Evolutionary conservation across 208 protist species (phyloP).

Genomic region (Strigomonas culicis): DNA sequence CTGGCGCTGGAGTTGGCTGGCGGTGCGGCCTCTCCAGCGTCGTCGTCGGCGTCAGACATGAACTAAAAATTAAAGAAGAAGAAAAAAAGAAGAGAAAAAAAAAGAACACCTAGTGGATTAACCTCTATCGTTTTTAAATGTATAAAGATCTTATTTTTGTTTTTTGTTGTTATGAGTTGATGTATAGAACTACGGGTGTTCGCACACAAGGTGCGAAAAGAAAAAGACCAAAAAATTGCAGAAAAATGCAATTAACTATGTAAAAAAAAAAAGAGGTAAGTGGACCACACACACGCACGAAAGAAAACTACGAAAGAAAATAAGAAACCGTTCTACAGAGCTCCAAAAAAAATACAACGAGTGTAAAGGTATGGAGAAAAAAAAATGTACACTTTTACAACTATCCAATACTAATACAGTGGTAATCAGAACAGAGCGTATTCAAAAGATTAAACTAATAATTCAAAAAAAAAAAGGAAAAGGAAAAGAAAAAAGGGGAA

Average conservation of each 20-base stretch:
- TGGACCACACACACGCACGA: background rate
- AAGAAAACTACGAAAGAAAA: conserved; percentile 14
- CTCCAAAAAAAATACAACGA: background rate
- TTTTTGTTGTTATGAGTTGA: no score
- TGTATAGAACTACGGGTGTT: background rate
- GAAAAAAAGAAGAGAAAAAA: background rate
- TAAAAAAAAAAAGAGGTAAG: background rate
- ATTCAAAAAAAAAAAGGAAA: background rate
- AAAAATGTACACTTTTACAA: background rate
- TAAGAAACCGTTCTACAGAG: background rate
- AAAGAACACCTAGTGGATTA: background rate
- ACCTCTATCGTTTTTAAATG: no score
- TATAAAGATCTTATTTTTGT: no score
- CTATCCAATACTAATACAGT: background rate
- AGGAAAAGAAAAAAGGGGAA: conserved; percentile 1
- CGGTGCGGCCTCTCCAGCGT: no score
- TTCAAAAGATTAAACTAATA: background rate
- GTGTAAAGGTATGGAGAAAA: background rate
- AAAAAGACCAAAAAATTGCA: background rate
- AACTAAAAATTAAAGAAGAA: background rate
- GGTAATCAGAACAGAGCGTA: background rate
- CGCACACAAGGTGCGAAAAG: background rate
- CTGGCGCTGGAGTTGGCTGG: no score
- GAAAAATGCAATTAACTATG: conserved; percentile 2
- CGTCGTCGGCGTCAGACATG: no score